phyloP scores from a whole-genome alignment of 2,329 filamentous ascomycete species.

The Sporothrix brasiliensis region DNA sequence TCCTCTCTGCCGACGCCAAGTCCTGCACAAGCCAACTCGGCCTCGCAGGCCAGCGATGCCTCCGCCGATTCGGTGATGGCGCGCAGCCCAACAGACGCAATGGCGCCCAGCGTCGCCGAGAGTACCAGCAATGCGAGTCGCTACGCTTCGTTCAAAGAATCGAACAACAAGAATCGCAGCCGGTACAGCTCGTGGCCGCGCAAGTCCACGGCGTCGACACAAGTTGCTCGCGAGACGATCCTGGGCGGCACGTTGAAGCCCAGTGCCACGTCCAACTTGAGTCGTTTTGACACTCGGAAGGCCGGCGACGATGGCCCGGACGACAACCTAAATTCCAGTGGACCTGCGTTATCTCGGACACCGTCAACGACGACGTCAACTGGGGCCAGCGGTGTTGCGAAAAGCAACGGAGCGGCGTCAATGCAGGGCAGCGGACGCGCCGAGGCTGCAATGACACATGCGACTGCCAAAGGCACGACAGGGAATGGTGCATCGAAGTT shows the following conservation, averaged over 20 bases:
- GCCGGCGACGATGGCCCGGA: constrained; percentile 37
- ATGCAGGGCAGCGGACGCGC: not conserved
- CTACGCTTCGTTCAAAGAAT: constrained; percentile 29
- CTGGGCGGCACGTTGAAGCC: constrained; percentile 58
- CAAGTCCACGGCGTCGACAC: constrained; percentile 62
- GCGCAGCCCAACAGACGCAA: constrained; percentile 29
- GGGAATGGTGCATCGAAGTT: constrained; percentile 29
- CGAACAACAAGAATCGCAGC: constrained; percentile 45
- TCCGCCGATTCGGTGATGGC: constrained; percentile 17
- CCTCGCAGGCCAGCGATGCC: constrained; percentile 22
- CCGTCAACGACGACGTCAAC: constrained; percentile 21
- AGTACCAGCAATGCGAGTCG: constrained; percentile 27
- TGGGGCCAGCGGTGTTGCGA: not conserved
- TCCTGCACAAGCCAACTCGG: constrained; percentile 13
- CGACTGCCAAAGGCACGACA: constrained; percentile 11
- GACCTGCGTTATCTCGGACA: constrained; percentile 14
- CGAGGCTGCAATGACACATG: not conserved
- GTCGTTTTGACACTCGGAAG: constrained; percentile 54
- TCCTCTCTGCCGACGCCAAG: constrained; percentile 11
- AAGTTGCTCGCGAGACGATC: constrained; percentile 64
- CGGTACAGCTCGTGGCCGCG: constrained; percentile 68
- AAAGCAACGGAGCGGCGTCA: not conserved
- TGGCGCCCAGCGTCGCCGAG: constrained; percentile 29
- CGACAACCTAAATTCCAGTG: not conserved
- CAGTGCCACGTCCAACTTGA: constrained; percentile 52